phyloP scores from a whole-genome alignment of 2,329 filamentous ascomycete genomes.

The Escovopsis weberi region DNA sequence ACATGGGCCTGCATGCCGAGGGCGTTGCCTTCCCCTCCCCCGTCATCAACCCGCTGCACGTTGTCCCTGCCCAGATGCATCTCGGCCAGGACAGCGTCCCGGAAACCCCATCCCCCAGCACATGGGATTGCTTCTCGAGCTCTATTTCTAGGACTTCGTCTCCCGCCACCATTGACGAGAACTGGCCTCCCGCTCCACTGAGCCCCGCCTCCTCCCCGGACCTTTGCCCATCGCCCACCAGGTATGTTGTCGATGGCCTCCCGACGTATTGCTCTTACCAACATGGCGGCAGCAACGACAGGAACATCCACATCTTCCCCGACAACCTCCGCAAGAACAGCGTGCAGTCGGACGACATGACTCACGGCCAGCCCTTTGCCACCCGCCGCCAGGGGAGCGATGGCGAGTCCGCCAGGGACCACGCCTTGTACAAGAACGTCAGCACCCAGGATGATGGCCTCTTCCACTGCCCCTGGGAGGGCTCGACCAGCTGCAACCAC shows the following conservation, averaged over 20 bases:
- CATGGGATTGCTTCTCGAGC: constrained; percentile 39
- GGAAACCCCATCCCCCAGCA: constrained; percentile 35
- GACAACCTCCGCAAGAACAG: constrained; percentile 14
- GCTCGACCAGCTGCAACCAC: constrained; percentile 61
- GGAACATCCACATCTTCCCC: constrained; percentile 15
- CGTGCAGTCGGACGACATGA: constrained; percentile 16
- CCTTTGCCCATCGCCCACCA: constrained; percentile 34
- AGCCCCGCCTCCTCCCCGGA: constrained; percentile 33
- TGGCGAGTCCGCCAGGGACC: constrained; percentile 45
- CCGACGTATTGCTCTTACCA: constrained; percentile 10
- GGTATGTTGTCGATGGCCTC: constrained; percentile 28
- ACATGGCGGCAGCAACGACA: constrained; percentile 15
- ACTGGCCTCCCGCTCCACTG: constrained; percentile 24
- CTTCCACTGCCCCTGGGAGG: constrained; percentile 86
- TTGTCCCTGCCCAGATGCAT: constrained; percentile 42
- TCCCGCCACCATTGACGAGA: constrained; percentile 34
- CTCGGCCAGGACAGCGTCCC: constrained; percentile 36
- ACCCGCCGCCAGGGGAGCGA: constrained; percentile 35
- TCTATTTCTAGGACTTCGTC: constrained; percentile 37
- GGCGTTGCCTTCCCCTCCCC: constrained; percentile 28
- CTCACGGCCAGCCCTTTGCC: constrained; percentile 24
- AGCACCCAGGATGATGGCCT: constrained; percentile 56
- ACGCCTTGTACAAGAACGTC: constrained; percentile 57
- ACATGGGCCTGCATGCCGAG: constrained; percentile 27
- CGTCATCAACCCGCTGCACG: constrained; percentile 33